Base-by-base conservation (phyloP, 441 rosid genomes). In the Melastoma candidum region DNA sequence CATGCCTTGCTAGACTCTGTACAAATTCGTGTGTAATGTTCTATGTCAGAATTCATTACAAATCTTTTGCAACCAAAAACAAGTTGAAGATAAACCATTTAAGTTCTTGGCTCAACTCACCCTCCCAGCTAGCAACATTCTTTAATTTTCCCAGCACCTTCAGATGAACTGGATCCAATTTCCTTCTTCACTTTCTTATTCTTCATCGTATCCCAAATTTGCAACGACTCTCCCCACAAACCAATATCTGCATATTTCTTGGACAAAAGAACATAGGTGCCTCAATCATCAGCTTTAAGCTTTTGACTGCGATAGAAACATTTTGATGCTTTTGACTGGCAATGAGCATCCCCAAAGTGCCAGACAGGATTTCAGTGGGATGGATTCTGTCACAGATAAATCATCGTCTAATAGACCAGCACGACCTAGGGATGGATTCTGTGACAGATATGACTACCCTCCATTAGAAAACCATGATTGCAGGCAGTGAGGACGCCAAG, bases 401-500 rank as follows among this genome's bases (percentile, higher is more conserved):
- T 66, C 73, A 26, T 58, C 58, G 49, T 64, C 48, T 43, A 71
- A 46, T 12, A 53, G 47, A 12, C 72, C 68, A 0, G 54, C 69
- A 13, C 70, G 52, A 26, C 64, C 54, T 14, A 68, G 68, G 61
- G 73, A 72, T 68, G 27, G 65, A 48, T 1, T 55, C 47, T 43
- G 62, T 47, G 3, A 62, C 49, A 1, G 22, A 60, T 54, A 11
- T 32, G 10, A 25, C 51, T 47, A 27, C 74, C 78, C 49, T 73
- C 70, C 22, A 45, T 53, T 14, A 55, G 58, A 11, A 70, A 46
- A 46, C 74, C 69, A 49, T 73, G 74, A 43, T 67, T 63, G 56
- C 78, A 73, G 25, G 78, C 78, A 7, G 53, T 54, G 46, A 73
- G 56, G 46, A 60, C 58, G 11, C 65, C 68, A 46, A 70, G 63